These are phyloP conservation scores for Globisporangium mamillatum DNA, from an alignment of 352 stramenopile genomes.

Conservation along the genomic window DNA sequence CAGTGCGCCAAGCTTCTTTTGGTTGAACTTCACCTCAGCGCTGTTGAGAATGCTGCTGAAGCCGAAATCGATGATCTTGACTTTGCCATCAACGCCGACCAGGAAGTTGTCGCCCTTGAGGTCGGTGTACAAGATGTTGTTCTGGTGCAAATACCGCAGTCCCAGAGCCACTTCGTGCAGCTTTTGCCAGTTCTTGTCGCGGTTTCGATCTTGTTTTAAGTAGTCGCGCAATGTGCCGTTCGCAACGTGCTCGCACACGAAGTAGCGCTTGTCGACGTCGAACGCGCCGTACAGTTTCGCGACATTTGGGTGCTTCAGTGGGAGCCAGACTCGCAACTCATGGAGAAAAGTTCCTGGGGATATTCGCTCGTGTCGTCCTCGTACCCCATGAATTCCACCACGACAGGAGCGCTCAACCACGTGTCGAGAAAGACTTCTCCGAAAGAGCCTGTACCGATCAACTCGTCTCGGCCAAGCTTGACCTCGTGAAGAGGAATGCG, in stretches of 20 bases:
- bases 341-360: constrained; percentile 8
- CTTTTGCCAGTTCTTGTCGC: constrained; percentile 12
- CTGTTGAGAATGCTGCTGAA: constrained; percentile 12
- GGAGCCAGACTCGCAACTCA: constrained; percentile 11
- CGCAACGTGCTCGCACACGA: constrained; percentile 6
- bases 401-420: constrained; percentile 4
- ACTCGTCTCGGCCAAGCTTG: background rate
- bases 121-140: constrained; percentile 12
- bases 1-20: background rate
- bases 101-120: constrained; percentile 19
- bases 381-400: constrained; percentile 11
- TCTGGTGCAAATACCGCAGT: constrained; percentile 9
- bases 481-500: constrained; percentile 7
- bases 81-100: background rate
- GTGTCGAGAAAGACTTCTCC: constrained; percentile 5
- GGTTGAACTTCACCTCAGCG: background rate
- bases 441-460: background rate
- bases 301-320: constrained; percentile 7
- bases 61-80: constrained; percentile 18
- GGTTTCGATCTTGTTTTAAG: background rate
- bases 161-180: constrained; percentile 12
- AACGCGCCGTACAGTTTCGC: constrained; percentile 8
- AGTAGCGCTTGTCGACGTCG: constrained; percentile 6
- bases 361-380: background rate
- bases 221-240: constrained; percentile 4